Conservation (phyloP, 2,329 filamentous ascomycete species). For the Pseudogymnoascus sp. region DNA sequence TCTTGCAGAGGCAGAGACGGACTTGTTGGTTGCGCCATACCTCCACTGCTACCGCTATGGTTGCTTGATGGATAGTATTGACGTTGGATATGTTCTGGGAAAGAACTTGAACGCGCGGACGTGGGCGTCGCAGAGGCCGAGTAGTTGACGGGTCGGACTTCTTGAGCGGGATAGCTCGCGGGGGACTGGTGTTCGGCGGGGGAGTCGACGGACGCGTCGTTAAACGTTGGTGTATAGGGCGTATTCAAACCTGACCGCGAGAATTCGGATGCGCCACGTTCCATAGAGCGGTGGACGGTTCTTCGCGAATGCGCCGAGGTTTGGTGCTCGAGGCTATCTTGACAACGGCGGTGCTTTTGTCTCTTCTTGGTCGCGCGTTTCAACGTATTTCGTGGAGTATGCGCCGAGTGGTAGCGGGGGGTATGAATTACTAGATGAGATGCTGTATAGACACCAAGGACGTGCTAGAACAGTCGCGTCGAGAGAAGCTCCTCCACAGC, state of each 20-base stretch:
- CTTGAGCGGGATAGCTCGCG: conserved; percentile 82
- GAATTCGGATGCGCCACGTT: conserved; percentile 65
- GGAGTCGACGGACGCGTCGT: conserved; percentile 74
- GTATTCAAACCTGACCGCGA: conserved; percentile 83
- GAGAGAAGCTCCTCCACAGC: background rate
- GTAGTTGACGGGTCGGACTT: conserved; percentile 55
- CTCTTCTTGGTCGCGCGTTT: conserved; percentile 13
- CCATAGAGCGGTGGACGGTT: conserved; percentile 42
- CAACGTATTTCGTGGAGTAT: conserved; percentile 8
- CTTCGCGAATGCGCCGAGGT: conserved; percentile 26
- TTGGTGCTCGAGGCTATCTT: conserved; percentile 26
- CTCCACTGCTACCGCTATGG: conserved; percentile 68
- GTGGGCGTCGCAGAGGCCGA: conserved; percentile 74
- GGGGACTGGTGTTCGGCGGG: conserved; percentile 86
- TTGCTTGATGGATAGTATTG: conserved; percentile 73
- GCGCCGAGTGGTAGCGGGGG: conserved; percentile 10
- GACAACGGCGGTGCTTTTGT: conserved; percentile 15
- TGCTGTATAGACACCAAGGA: conserved; percentile 31
- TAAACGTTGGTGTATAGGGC: conserved; percentile 60
- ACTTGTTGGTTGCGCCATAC: conserved; percentile 99
- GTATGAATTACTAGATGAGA: conserved; percentile 16
- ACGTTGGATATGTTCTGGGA: conserved; percentile 82
- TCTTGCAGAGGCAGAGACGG: conserved; percentile 85
- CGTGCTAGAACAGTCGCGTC: conserved; percentile 26
- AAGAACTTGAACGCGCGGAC: conserved; percentile 75